Conservation (phyloP, 176 grass and related monocot genomes). For the Tillandsia leiboldiana region DNA sequence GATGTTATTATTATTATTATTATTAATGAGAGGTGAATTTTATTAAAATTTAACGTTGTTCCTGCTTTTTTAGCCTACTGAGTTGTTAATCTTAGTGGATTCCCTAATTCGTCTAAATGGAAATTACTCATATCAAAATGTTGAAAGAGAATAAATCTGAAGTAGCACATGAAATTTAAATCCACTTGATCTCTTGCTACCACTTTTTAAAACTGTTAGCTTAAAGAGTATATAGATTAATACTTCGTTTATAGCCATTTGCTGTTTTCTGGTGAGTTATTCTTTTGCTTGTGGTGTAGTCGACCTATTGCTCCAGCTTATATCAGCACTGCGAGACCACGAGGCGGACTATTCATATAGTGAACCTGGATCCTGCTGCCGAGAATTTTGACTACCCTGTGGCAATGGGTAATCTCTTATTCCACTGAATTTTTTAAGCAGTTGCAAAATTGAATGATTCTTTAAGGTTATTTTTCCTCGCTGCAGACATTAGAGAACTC, state of each 20-base stretch:
- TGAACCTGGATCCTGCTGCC: constrained; percentile 87
- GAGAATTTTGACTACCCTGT: constrained; percentile 83
- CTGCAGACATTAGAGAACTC: constrained; percentile 82
- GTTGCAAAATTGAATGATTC: not conserved
- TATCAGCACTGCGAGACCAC: constrained; percentile 59
- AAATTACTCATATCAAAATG: not conserved
- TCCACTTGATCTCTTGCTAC: too few relatives aligned
- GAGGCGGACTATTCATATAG: constrained; percentile 66
- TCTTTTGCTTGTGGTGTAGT: constrained; percentile 30
- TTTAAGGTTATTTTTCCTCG: not conserved
- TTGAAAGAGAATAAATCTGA: too few relatives aligned
- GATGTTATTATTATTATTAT: too few relatives aligned
- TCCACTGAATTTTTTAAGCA: not conserved
- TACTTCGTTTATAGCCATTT: not conserved
- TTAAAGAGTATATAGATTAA: not conserved
- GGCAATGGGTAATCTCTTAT: constrained; percentile 34
- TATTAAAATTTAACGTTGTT: too few relatives aligned
- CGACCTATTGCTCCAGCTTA: constrained; percentile 82
- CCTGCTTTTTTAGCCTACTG: too few relatives aligned
- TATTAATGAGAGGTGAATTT: too few relatives aligned
- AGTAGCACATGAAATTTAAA: too few relatives aligned
- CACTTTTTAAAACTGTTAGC: not conserved
- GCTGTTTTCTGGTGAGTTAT: constrained; percentile 5
- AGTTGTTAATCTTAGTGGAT: too few relatives aligned
- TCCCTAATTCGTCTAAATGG: not conserved